A percentile compares a stretch with the other conserved stretches of the same genome.
These are phyloP conservation scores for Trametes sp. DNA, from an alignment of 1,284 basidiomycete species.

Conservation along the genomic window DNA sequence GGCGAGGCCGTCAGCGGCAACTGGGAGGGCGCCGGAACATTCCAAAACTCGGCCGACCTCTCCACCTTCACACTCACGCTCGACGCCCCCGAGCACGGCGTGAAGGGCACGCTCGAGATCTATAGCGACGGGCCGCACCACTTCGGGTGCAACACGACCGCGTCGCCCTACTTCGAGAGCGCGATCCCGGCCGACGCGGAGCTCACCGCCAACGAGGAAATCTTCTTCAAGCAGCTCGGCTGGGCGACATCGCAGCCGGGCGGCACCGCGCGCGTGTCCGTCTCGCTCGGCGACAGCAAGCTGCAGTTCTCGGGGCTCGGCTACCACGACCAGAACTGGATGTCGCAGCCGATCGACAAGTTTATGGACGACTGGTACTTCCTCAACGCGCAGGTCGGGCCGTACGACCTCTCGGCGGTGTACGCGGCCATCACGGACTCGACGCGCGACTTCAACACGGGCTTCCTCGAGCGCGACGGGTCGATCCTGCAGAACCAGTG, in stretches of 20 bases:
- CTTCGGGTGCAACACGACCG: conserved; percentile 36
- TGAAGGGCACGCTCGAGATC: conserved; percentile 31
- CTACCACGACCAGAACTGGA: conserved; percentile 41
- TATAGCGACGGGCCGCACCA: conserved; percentile 28
- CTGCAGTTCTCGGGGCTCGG: conserved; percentile 36
- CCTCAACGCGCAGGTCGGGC: conserved; percentile 35
- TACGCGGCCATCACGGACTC: conserved; percentile 31
- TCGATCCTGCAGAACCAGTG: conserved; percentile 41
- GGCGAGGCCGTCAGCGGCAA: conserved; percentile 31
- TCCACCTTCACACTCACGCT: conserved; percentile 31
- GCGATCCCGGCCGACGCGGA: conserved; percentile 18
- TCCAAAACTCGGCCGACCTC: conserved; percentile 31
- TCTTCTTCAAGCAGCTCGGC: conserved; percentile 37
- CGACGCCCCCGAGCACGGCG: conserved; percentile 27
- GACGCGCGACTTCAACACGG: conserved; percentile 33
- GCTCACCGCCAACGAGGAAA: conserved; percentile 29
- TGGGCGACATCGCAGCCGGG: conserved; percentile 39
- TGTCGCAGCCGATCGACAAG: conserved; percentile 32
- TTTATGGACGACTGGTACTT: conserved; percentile 38
- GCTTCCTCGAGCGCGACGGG: conserved; percentile 35
- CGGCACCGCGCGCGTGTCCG: conserved; percentile 26
- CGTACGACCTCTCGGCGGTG: conserved; percentile 38
- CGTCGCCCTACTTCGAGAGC: conserved; percentile 32
- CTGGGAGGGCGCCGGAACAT: conserved; percentile 33
- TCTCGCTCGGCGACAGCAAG: conserved; percentile 33